A percentile compares a stretch with the other conserved stretches of the same genome.
Evolutionary conservation across 202 grass and related monocot species (phyloP).

Genomic region (Panicum hallii): DNA sequence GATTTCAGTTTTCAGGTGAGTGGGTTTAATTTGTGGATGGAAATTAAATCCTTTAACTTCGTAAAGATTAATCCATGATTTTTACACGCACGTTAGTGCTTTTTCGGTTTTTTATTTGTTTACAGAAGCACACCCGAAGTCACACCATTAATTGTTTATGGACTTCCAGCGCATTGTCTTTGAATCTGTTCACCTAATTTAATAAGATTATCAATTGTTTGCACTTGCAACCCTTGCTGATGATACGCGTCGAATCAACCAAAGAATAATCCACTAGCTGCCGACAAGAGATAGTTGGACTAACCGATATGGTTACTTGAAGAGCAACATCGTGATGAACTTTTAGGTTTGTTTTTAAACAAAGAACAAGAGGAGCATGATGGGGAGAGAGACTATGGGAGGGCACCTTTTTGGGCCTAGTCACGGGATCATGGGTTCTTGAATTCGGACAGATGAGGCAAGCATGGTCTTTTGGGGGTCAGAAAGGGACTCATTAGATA

Average conservation of each 20-base stretch:
- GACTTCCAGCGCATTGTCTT: neutral
- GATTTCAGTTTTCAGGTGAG: neutral
- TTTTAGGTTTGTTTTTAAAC: constrained; percentile 5
- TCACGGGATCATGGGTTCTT: constrained; percentile 39
- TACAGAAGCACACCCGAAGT: no score
- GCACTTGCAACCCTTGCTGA: neutral
- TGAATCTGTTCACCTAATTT: neutral
- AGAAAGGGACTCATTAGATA: constrained; percentile 29
- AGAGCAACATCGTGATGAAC: constrained; percentile 1
- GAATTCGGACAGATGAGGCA: constrained; percentile 42
- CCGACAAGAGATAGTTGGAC: constrained; percentile 45
- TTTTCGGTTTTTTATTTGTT: no score
- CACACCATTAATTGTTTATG: neutral
- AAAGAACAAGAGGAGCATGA: neutral
- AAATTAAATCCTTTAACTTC: neutral
- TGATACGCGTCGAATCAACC: constrained; percentile 23
- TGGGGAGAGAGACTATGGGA: neutral
- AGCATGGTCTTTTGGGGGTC: constrained; percentile 29
- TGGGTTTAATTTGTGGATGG: neutral
- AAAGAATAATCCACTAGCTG: constrained; percentile 24
- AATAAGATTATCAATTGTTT: neutral
- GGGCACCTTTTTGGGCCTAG: constrained; percentile 20
- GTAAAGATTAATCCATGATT: neutral
- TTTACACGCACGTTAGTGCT: no score
- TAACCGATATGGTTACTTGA: constrained; percentile 35